Conservation (phyloP, 1,284 basidiomycete genomes). For the Coriolopsis trogii region DNA sequence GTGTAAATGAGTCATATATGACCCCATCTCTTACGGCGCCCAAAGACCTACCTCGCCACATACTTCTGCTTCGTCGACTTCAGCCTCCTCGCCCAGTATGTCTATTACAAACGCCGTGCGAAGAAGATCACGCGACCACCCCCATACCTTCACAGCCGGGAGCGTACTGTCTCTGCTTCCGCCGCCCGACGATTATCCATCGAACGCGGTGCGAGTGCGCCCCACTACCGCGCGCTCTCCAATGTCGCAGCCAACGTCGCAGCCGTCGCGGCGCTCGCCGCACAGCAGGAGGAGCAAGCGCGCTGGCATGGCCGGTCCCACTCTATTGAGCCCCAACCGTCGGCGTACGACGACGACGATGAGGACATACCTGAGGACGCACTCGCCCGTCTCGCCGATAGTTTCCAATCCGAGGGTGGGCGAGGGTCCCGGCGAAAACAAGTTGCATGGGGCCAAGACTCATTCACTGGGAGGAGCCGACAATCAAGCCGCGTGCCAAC, state of each 20-base stretch:
- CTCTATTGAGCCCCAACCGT: slow-evolving; percentile 24
- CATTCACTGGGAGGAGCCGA: slow-evolving; percentile 38
- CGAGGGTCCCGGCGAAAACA: slow-evolving; percentile 49
- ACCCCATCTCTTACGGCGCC: slow-evolving; percentile 1
- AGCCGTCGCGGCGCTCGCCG: slow-evolving; percentile 63
- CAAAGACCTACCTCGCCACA: slow-evolving; percentile 82
- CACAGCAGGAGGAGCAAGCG: slow-evolving; percentile 52
- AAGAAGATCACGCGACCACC: slow-evolving; percentile 37
- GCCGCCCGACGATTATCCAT: slow-evolving; percentile 46
- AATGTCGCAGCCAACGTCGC: slow-evolving; percentile 70
- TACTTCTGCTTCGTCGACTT: slow-evolving; percentile 88
- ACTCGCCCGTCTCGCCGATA: slow-evolving; percentile 61
- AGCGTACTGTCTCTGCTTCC: slow-evolving; percentile 46
- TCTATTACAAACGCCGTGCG: slow-evolving; percentile 60
- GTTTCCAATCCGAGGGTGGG: slow-evolving; percentile 71
- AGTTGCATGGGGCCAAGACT: slow-evolving; percentile 70
- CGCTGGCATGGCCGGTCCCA: slow-evolving; percentile 29
- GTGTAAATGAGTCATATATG: slow-evolving; percentile 25
- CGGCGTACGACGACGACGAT: slow-evolving; percentile 41
- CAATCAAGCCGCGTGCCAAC: slow-evolving; percentile 32
- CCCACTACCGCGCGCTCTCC: slow-evolving; percentile 70
- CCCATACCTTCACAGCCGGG: slow-evolving; percentile 42
- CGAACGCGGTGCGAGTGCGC: slow-evolving; percentile 45
- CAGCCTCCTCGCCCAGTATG: slow-evolving; percentile 74
- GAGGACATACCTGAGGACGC: slow-evolving; percentile 56